Conservation (phyloP, 805 yeast genomes). For the Candida golubevii region DNA sequence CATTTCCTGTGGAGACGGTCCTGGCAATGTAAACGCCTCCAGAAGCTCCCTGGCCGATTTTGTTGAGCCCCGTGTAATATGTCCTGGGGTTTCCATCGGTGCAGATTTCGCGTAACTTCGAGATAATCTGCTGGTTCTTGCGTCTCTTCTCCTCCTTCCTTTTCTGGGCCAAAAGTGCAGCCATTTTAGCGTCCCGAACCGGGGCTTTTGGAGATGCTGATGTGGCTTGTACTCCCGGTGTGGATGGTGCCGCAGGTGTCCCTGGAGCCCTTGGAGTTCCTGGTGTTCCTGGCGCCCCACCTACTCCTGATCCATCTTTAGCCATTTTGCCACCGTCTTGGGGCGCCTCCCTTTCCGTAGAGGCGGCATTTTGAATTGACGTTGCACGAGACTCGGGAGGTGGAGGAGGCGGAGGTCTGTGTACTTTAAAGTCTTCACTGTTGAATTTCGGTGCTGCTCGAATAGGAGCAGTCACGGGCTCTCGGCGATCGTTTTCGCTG, state of each 20-base stretch:
- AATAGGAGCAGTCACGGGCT: constrained; percentile 38
- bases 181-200: constrained; percentile 48
- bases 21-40: constrained; percentile 95
- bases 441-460: constrained; percentile 26
- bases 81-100: constrained; percentile 79
- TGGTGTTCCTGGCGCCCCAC: no score
- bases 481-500: constrained; percentile 15
- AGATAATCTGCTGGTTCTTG: constrained; percentile 66
- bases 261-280: no score
- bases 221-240: constrained; percentile 11
- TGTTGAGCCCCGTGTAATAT: constrained; percentile 62
- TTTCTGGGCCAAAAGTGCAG: constrained; percentile 53
- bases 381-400: constrained; percentile 17
- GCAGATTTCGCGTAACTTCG: constrained; percentile 71
- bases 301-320: no score
- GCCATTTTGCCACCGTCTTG: no score
- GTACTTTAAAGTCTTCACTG: constrained; percentile 27
- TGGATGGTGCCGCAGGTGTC: background rate
- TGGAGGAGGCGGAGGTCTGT: constrained; percentile 43
- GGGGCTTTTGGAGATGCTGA: constrained; percentile 28
- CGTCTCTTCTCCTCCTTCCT: constrained; percentile 77
- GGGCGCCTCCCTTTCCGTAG: constrained; percentile 1
- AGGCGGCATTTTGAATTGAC: constrained; percentile 1
- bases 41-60: constrained; percentile 97
- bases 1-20: constrained; percentile 29